Evolutionary conservation across 352 stramenopile species (phyloP), one percentile per base, ranked within the genome.

Genomic region (Vaucheria bursata): DNA sequence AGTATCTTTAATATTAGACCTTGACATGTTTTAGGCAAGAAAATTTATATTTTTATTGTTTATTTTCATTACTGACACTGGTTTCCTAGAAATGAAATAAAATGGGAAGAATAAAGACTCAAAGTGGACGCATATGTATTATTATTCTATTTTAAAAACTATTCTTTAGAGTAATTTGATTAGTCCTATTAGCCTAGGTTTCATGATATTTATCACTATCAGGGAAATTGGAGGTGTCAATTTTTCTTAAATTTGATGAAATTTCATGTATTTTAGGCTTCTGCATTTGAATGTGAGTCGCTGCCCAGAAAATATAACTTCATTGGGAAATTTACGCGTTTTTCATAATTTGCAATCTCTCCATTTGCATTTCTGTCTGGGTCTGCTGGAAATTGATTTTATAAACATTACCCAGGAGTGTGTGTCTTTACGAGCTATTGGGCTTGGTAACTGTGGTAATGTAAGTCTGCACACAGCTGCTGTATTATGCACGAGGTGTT

Each of bases 371-470:
- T 39, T 73, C 52, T 82, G 77, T 65, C 69, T 71, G 6, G n/a
- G 36, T 5, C 50, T 82, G 7, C 78, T 66, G 18, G 77, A 82
- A 35, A 73, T 53, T 1, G 77, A 73, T 12, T 52, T 82, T 34
- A 4, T 5, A 5, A 73, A 36, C 0, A 59, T 82, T 40, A 45
- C 69, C n/a, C 18, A 33, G 7, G 45, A 73, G 12, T 82, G 77
- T 40, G 32, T 18, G 5, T 38, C 31, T 39, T 45, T 82, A 38
- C 64, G 36, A 32, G 77, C 68, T 0, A 35, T 82, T 31, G 77
- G 77, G 0, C 77, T 82, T 36, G 70, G 77, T n/a, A 78, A 82
- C 71, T 82, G 77, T 52, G 59, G 59, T 25, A 50, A 66, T 71
- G 77, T 81, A 36, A 69, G 76, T 33, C n/a, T n/a, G n/a, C n/a